These are phyloP conservation scores for Naganishia albida DNA, from an alignment of 1,284 basidiomycete species.

Conservation along the genomic window DNA sequence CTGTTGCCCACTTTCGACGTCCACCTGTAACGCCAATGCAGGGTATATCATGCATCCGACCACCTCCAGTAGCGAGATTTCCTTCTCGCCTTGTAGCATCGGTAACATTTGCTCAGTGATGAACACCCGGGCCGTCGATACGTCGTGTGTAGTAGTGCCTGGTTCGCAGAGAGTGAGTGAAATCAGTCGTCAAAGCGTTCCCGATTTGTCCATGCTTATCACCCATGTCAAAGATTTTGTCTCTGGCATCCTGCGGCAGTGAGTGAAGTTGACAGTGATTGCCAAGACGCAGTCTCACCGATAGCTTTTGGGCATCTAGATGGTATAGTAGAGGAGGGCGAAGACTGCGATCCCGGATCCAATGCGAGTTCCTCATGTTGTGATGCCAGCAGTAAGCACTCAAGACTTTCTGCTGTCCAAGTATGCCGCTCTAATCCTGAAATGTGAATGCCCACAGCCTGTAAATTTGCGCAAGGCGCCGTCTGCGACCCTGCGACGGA, in stretches of 20 bases:
- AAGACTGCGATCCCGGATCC: constrained; percentile 84
- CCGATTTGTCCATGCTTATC: too few relatives aligned
- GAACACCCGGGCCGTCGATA: constrained; percentile 55
- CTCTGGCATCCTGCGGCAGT: constrained; percentile 53
- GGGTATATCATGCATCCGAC: constrained; percentile 79
- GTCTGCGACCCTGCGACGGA: constrained; percentile 78
- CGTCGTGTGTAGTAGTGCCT: constrained; percentile 66
- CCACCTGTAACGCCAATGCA: constrained; percentile 66
- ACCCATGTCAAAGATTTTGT: constrained; percentile 16
- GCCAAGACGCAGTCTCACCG: neutral
- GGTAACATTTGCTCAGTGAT: constrained; percentile 77
- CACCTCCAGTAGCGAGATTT: constrained; percentile 64
- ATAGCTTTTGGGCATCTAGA: constrained; percentile 37
- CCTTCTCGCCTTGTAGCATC: constrained; percentile 76
- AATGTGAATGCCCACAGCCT: constrained; percentile 54
- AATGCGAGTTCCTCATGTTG: constrained; percentile 70
- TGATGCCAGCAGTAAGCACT: constrained; percentile 59
- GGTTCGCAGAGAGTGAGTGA: constrained; percentile 42
- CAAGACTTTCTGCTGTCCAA: neutral
- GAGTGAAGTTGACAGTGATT: constrained; percentile 34
- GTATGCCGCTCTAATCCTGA: neutral
- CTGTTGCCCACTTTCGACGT: constrained; percentile 72
- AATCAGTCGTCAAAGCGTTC: neutral
- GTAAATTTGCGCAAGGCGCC: constrained; percentile 71
- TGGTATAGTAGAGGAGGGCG: constrained; percentile 60